A percentile compares a stretch with the other conserved stretches of the same genome.
Evolutionary conservation across 495 filamentous ascomycete species (phyloP).

Genomic region (Margaritispora aquatica): DNA sequence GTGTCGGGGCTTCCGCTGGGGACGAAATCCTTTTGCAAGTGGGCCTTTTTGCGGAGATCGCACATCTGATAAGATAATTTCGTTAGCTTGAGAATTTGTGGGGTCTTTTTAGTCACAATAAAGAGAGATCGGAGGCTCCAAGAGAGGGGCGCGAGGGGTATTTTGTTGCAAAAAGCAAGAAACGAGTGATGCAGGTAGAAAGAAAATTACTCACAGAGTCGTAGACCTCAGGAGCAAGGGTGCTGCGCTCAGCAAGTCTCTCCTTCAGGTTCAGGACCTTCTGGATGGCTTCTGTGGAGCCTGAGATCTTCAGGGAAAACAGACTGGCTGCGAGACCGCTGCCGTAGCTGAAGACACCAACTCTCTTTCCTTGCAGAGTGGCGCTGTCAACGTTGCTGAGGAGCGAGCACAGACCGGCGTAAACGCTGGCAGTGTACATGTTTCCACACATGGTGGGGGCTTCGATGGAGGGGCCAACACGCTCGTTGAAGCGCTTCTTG

Average conservation of each 20-base stretch:
- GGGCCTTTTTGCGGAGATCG: conserved; percentile 85
- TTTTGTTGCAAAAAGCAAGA: too few species aligned
- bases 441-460: conserved; percentile 95
- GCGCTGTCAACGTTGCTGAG: conserved; percentile 64
- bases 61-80: conserved; percentile 70
- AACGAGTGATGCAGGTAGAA: too few species aligned
- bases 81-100: conserved; percentile 18
- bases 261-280: conserved; percentile 76
- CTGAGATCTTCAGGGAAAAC: conserved; percentile 80
- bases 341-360: conserved; percentile 93
- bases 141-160: too few species aligned
- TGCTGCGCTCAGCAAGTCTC: conserved; percentile 62
- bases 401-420: conserved; percentile 73
- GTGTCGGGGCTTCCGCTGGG: conserved; percentile 72
- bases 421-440: conserved; percentile 98
- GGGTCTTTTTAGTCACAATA: conserved; percentile 3
- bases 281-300: conserved; percentile 67
- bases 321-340: conserved; percentile 85
- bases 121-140: too few species aligned
- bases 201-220: conserved; percentile 60
- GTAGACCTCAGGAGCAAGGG: conserved; percentile 76
- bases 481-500: conserved; percentile 92
- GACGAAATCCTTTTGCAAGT: conserved; percentile 85
- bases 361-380: conserved; percentile 71
- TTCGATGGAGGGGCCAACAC: conserved; percentile 77